Base-by-base conservation (phyloP, 768 basidiomycete genomes). In the Leccinum truebloodii region DNA sequence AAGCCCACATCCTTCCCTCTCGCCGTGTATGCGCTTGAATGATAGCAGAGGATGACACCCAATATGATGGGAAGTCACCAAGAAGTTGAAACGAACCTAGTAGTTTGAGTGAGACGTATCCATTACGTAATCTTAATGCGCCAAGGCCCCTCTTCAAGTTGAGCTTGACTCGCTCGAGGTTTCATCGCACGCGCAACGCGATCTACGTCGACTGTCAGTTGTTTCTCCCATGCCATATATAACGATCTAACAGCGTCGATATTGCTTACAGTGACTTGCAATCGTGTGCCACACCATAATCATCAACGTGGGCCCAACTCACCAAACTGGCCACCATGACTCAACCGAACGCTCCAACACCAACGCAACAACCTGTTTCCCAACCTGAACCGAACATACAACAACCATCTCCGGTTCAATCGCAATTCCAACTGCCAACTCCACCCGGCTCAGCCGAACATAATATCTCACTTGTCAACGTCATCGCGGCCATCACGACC, bases 401-500 rank as follows among this genome's bases (percentile, higher is more conserved):
- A 14, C 61, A 59, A n/a, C 60, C 57, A 9, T 63, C 64, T 26
- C 57, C 69, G 24, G 41, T 52, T 3, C 57, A 59, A 35, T 54
- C 67, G 1, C 66, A 69, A 39, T 16, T 52, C 1, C 59, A 55
- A 26, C 34, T 20, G 9, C 65, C 62, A 10, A 44, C 59, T 4
- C 46, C 64, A 10, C 53, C 60, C 7, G 34, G 26, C 10, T 6
- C 35, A 20, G 50, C 58, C 13, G 63, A 67, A 5, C 46, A 28
- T 28, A 50, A 55, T 22, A 54, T 67, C 14, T 75, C 77, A 20
- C 73, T 82, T 20, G 77, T 77, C 68, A 69, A 65, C n/a, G 75
- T 81, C 59, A 63, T 84, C 59, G 62, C 68, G 9, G 78, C 79
- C 53, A 84, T 86, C 64, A 83, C 82, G 2, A 76, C 77, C 4